Evolutionary conservation across 257 asterid species (phyloP).

Genomic region (Fraxinus cuspidata): DNA sequence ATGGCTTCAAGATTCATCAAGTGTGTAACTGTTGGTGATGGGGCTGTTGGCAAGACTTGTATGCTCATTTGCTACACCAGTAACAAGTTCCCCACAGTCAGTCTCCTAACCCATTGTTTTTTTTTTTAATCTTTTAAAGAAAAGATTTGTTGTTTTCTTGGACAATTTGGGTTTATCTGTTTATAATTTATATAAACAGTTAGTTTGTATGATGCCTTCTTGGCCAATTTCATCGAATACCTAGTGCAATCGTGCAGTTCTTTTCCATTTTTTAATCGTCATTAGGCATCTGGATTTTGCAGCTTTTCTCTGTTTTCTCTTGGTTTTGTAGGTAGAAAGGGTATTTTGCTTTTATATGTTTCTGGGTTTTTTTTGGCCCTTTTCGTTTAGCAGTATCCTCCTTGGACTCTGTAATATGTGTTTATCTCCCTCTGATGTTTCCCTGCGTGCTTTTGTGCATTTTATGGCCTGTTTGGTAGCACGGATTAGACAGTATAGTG

Average conservation of each 20-base stretch:
- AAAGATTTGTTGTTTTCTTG: constrained; percentile 9
- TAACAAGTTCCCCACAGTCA: constrained; percentile 94
- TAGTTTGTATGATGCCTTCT: not conserved
- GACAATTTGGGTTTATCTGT: constrained; percentile 26
- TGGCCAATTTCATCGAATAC: not conserved
- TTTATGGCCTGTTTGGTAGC: not conserved
- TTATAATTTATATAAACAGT: not conserved
- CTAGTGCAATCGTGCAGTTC: not conserved
- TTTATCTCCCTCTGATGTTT: constrained; percentile 5
- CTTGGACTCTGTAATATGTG: constrained; percentile 41
- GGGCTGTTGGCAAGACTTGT: constrained; percentile 99
- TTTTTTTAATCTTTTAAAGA: not conserved
- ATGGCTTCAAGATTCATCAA: constrained; percentile 97
- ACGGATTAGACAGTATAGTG: too few relatives aligned
- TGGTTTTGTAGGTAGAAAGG: constrained; percentile 24
- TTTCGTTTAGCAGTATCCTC: constrained; percentile 27
- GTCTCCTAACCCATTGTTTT: constrained; percentile 23
- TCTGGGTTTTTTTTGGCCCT: constrained; percentile 26
- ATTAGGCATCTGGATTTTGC: constrained; percentile 32
- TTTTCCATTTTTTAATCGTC: not conserved
- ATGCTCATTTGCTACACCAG: constrained; percentile 98
- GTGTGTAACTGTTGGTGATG: constrained; percentile 99
- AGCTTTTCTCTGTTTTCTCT: constrained; percentile 34
- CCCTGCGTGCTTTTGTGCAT: not conserved
- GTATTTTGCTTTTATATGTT: constrained; percentile 27